Base-by-base conservation (phyloP, 495 filamentous ascomycete genomes). In the Penicilliopsis zonata region DNA sequence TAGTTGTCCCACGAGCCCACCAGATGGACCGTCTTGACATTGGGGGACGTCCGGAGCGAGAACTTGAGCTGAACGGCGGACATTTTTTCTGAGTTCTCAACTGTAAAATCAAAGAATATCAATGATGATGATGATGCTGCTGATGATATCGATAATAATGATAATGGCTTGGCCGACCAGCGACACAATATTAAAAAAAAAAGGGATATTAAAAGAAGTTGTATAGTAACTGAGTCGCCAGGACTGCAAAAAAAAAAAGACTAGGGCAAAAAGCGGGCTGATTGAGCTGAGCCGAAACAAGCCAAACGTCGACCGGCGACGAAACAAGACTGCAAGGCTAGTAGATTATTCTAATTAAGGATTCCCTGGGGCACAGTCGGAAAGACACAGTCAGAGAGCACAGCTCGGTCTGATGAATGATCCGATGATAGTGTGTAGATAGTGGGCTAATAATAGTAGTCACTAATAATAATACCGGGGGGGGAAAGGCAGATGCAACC, bases 1-100 rank as follows among this genome's bases (percentile, higher is more conserved):
- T 98, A 98, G 69, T 83, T 82, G 70, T 98, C 92, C 90, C 90
- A 98, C 40, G 90, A 95, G 52, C 90, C 90, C 52, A 95, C 77
- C 39, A 98, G 72, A 56, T 96, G 90, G 60, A 92, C 90, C 60
- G 86, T 88, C 77, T 95, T 94, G 73, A 87, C 84, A 64, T 86
- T 84, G 62, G 83, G 71, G 54, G 87, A 93, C 55, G 90, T 94
- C 65, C 88, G 86, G 55, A 98, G 80, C 56, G 77, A 74, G 61
- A 95, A 92, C 40, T 78, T 77, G 30, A 90, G 70, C 67, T 90
- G 82, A 59, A 86, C 76, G 50, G 82, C 60, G 51, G 84, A 74
- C 82, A 88, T 87, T 69, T 61, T 80, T 63, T 12, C 10, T 56
- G 33, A 33, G 38, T 49, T 55, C 52, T 51, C 59, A 47, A 38